Conservation (phyloP, 768 basidiomycete species). For the Lactarius vividus region DNA sequence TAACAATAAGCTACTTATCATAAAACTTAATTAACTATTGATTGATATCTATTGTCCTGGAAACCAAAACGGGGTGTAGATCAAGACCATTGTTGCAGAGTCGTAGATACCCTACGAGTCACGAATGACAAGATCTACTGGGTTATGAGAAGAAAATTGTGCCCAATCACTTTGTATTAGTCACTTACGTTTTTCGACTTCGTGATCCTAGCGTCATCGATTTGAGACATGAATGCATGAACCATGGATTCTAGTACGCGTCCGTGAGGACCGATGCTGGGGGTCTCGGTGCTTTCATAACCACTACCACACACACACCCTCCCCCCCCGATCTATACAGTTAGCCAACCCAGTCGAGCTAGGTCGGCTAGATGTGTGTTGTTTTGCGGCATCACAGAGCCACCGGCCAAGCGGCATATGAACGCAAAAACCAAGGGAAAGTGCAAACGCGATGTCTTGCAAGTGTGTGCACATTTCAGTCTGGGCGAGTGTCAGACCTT, state of each 20-base stretch:
- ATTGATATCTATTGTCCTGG: too few relatives aligned
- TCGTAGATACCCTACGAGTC: too few relatives aligned
- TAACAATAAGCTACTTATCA: neutral
- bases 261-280: constrained; percentile 67
- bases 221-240: constrained; percentile 64
- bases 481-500: neutral
- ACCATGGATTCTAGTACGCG: constrained; percentile 65
- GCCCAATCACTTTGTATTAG: too few relatives aligned
- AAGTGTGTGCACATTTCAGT: neutral
- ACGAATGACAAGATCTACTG: constrained; percentile 40
- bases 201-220: constrained; percentile 67
- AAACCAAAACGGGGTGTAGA: too few relatives aligned
- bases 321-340: constrained; percentile 39
- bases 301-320: too few relatives aligned
- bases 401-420: constrained; percentile 45
- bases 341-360: constrained; percentile 47
- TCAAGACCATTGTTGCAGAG: too few relatives aligned
- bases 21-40: neutral
- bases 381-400: constrained; percentile 73
- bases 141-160: constrained; percentile 47
- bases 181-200: constrained; percentile 33
- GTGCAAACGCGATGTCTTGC: constrained; percentile 59
- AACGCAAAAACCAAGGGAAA: constrained; percentile 18
- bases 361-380: constrained; percentile 60
- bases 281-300: constrained; percentile 1